These are phyloP conservation scores for Castanea crenata DNA, from an alignment of 306 rosid species.

Conservation along the genomic window DNA sequence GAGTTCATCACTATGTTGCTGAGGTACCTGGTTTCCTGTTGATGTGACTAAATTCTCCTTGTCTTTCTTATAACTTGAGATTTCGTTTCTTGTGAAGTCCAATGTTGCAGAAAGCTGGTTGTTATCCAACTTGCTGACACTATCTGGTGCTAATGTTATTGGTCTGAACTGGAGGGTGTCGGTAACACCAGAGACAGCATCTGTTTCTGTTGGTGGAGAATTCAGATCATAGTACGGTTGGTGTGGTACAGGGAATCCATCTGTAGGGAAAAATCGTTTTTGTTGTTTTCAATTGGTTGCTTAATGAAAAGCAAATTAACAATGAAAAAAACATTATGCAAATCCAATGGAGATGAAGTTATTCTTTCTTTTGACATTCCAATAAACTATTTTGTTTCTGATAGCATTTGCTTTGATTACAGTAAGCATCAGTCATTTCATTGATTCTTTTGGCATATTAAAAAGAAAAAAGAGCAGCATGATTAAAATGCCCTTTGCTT, in stretches of 20 bases:
- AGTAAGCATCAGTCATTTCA: slow-evolving; percentile 6
- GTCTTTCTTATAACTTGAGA: slow-evolving; percentile 44
- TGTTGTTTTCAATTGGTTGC: slow-evolving; percentile 18
- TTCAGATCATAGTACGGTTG: slow-evolving; percentile 43
- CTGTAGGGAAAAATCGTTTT: slow-evolving; percentile 45
- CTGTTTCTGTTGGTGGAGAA: slow-evolving; percentile 36
- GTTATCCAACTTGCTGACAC: slow-evolving; percentile 25
- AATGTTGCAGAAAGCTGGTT: slow-evolving; percentile 24
- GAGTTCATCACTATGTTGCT: slow-evolving; percentile 42
- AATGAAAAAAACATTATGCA: slow-evolving; percentile 4
- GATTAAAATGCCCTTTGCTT: slow-evolving; percentile 5
- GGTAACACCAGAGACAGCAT: slow-evolving; percentile 28
- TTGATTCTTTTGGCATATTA: neutral
- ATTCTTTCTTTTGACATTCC: neutral
- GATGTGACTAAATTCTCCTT: slow-evolving; percentile 32
- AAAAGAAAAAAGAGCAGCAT: neutral
- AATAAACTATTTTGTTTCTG: slow-evolving; percentile 17
- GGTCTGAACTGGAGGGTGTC: slow-evolving; percentile 41
- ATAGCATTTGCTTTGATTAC: slow-evolving; percentile 7
- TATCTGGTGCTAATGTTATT: slow-evolving; percentile 28
- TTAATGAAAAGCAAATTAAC: neutral
- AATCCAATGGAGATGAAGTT: slow-evolving; percentile 6
- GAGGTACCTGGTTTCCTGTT: slow-evolving; percentile 40
- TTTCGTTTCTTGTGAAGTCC: slow-evolving; percentile 37
- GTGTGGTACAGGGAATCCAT: slow-evolving; percentile 35